phyloP scores from a whole-genome alignment of 163 green algal species.

The Chlorella variabilis region DNA sequence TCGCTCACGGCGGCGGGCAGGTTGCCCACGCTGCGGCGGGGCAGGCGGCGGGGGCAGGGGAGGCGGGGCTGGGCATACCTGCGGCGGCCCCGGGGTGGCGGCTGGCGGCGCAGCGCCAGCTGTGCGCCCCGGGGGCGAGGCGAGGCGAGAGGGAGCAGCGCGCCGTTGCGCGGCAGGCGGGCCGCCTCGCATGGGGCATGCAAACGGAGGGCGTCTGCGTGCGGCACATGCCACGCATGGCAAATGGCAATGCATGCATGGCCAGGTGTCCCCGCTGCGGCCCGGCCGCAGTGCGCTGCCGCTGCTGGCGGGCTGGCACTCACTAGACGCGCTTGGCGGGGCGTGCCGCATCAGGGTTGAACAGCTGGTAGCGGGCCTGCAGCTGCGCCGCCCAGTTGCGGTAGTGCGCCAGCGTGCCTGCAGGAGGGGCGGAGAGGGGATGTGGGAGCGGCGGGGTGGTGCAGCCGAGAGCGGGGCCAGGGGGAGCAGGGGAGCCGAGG shows the following conservation, averaged over 20 bases:
- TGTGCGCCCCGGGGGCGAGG: too few relatives aligned
- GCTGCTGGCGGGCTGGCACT: too few relatives aligned
- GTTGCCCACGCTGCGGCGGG: conserved; percentile 31
- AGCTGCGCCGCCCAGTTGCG: conserved; percentile 55
- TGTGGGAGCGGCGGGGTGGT: not conserved
- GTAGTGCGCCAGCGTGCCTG: conserved; percentile 58
- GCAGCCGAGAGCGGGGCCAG: not conserved
- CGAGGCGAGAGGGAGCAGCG: too few relatives aligned
- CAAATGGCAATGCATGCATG: too few relatives aligned
- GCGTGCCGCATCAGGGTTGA: conserved; percentile 56
- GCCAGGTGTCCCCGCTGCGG: too few relatives aligned
- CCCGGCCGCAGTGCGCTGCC: too few relatives aligned
- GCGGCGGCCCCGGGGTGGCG: not conserved
- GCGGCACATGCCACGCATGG: too few relatives aligned
- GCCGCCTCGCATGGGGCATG: too few relatives aligned
- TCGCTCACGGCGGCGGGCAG: conserved; percentile 24
- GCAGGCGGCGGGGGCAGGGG: not conserved
- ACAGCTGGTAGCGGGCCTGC: conserved; percentile 57
- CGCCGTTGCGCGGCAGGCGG: too few relatives aligned
- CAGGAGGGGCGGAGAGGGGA: not conserved
- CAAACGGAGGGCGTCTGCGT: too few relatives aligned
- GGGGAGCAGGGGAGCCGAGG: not conserved
- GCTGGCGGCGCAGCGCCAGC: not conserved
- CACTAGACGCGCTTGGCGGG: conserved; percentile 60
- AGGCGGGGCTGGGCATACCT: conserved; percentile 1